A percentile compares a stretch with the other conserved stretches of the same genome.
Evolutionary conservation across 2,329 filamentous ascomycete genomes (phyloP).

Genomic region (Fusarium sp.): DNA sequence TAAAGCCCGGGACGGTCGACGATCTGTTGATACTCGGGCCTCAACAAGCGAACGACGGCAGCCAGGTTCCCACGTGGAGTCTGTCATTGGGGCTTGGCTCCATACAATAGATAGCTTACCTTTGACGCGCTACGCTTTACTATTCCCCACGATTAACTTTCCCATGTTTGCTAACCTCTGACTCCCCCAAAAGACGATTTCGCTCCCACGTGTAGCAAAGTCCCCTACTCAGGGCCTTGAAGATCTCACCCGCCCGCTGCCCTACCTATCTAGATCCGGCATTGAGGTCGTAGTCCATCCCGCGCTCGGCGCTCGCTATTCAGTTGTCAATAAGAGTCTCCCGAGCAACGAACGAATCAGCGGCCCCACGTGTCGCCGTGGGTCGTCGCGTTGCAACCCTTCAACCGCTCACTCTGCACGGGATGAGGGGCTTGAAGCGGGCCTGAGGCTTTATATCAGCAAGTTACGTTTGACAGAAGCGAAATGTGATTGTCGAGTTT

Average conservation of each 20-base stretch:
- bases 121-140: neutral
- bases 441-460: constrained; percentile 10
- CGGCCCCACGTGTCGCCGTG: constrained; percentile 42
- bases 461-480: constrained; percentile 26
- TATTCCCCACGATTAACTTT: neutral
- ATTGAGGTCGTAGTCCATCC: constrained; percentile 1
- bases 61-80: constrained; percentile 36
- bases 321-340: constrained; percentile 13
- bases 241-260: neutral
- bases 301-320: neutral
- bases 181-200: neutral
- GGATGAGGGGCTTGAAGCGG: constrained; percentile 23
- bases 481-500: constrained; percentile 27
- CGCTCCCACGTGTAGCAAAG: constrained; percentile 21
- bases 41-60: constrained; percentile 28
- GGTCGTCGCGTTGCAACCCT: constrained; percentile 22
- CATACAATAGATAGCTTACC: constrained; percentile 15
- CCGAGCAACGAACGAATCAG: constrained; percentile 43
- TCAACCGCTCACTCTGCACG: neutral
- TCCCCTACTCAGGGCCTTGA: neutral
- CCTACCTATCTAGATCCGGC: constrained; percentile 13
- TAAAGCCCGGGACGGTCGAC: neutral
- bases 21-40: neutral
- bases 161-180: neutral
- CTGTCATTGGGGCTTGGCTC: constrained; percentile 35